Percentiles rank a stretch among this genome's conserved stretches.
These are phyloP conservation scores for Irineochytrium annulatum DNA, from an alignment of 192 early-diverging fungal species.

Conservation along the genomic window DNA sequence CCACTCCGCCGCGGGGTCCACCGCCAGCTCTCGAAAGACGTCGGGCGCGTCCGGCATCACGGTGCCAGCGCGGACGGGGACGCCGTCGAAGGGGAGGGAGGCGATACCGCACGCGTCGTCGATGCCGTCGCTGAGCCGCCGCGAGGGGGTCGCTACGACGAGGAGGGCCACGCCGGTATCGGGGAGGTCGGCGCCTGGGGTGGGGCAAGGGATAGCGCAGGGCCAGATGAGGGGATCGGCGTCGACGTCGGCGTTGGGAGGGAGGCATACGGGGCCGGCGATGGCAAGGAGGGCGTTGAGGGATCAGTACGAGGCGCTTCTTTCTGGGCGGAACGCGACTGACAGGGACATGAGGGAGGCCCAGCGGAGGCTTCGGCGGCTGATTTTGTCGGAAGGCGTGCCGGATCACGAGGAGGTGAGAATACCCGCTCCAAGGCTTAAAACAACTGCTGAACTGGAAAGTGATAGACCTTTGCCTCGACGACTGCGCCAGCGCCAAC, in stretches of 20 bases:
- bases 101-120: too few species aligned
- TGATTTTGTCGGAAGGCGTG: constrained; percentile 60
- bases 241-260: too few species aligned
- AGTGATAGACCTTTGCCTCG: background rate
- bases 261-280: too few species aligned
- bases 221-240: too few species aligned
- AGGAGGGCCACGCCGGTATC: too few species aligned
- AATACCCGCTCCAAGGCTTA: background rate
- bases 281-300: background rate
- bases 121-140: too few species aligned
- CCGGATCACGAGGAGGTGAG: constrained; percentile 43
- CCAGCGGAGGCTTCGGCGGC: constrained; percentile 47
- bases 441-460: background rate
- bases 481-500: background rate
- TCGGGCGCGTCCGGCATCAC: background rate
- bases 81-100: too few species aligned
- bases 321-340: constrained; percentile 46
- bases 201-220: too few species aligned
- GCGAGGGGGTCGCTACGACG: too few species aligned
- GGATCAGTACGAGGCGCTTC: constrained; percentile 44
- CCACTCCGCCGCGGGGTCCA: background rate
- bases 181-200: too few species aligned
- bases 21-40: background rate
- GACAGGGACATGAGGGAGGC: constrained; percentile 54
- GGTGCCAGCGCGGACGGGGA: too few species aligned